Conservation (phyloP, 2,329 filamentous ascomycete genomes). For the Dryadomyces quercus-mongolicae region DNA sequence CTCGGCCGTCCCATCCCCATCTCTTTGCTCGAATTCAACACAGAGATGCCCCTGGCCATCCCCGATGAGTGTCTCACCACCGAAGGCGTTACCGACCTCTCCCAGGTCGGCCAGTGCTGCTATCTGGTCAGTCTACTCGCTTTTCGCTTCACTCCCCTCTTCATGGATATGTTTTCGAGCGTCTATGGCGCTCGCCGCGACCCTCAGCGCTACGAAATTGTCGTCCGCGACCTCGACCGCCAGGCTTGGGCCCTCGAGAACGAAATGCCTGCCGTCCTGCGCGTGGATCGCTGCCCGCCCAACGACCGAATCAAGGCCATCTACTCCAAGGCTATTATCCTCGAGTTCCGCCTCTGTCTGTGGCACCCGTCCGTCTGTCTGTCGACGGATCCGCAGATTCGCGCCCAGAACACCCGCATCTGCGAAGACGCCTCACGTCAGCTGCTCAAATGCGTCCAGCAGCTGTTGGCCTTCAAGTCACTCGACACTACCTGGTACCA, state of each 20-base stretch:
- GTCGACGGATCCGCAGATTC: conserved; percentile 39
- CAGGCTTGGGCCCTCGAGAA: conserved; percentile 52
- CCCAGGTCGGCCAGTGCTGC: conserved; percentile 43
- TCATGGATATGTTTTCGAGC: conserved; percentile 62
- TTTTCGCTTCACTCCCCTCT: conserved; percentile 53
- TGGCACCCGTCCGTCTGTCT: conserved; percentile 50
- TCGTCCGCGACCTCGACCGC: conserved; percentile 53
- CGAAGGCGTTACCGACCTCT: conserved; percentile 42
- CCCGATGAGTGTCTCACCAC: conserved; percentile 60
- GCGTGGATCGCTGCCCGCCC: conserved; percentile 28
- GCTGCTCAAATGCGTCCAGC: conserved; percentile 47
- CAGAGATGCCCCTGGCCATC: conserved; percentile 60
- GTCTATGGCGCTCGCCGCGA: conserved; percentile 61
- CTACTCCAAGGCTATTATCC: conserved; percentile 38
- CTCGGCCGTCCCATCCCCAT: conserved; percentile 69
- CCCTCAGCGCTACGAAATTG: conserved; percentile 48
- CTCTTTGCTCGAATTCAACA: conserved; percentile 62
- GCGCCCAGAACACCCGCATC: conserved; percentile 50
- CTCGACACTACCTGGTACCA: conserved; percentile 73
- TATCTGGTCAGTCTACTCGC: conserved; percentile 55
- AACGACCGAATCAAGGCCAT: conserved; percentile 38
- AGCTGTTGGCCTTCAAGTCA: conserved; percentile 51
- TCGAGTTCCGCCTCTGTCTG: conserved; percentile 48
- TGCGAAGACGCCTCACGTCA: conserved; percentile 55
- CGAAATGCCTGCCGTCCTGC: conserved; percentile 49